Evolutionary conservation across 345 rosid species (phyloP).

Genomic region (Hypericum perforatum): DNA sequence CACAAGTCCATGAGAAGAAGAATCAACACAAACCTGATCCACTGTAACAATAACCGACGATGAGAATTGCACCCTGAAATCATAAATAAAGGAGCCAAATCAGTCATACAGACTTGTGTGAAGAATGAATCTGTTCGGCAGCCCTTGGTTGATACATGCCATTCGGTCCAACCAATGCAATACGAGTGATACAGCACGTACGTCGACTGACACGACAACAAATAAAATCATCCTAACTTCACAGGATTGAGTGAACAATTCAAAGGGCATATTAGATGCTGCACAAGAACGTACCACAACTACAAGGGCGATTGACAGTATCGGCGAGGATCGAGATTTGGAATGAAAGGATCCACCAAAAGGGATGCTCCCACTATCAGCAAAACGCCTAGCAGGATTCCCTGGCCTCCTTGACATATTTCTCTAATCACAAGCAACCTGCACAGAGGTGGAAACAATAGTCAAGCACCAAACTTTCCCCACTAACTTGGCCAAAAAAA

Average conservation of each 20-base stretch:
- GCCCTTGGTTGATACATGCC: too few species aligned
- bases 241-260: not conserved
- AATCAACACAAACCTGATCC: constrained; percentile 42
- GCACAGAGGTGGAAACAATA: constrained; percentile 3
- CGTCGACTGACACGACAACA: too few species aligned
- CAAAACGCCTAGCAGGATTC: constrained; percentile 44
- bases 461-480: too few species aligned
- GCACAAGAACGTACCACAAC: constrained; percentile 30
- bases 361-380: constrained; percentile 40
- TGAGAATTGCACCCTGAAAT: constrained; percentile 60
- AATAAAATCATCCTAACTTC: not conserved
- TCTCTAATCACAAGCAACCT: constrained; percentile 3
- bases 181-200: too few species aligned
- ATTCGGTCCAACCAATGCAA: too few species aligned
- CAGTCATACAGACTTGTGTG: constrained; percentile 8
- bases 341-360: constrained; percentile 38
- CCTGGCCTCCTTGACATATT: constrained; percentile 57
- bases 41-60: constrained; percentile 36
- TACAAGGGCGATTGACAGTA: constrained; percentile 37
- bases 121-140: too few species aligned
- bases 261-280: not conserved
- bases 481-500: too few species aligned
- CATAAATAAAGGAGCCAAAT: constrained; percentile 5
- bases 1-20: not conserved
- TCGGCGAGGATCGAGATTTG: constrained; percentile 45